These are phyloP conservation scores for Asclepias syriaca DNA, from an alignment of 257 asterid species.

Conservation along the genomic window DNA sequence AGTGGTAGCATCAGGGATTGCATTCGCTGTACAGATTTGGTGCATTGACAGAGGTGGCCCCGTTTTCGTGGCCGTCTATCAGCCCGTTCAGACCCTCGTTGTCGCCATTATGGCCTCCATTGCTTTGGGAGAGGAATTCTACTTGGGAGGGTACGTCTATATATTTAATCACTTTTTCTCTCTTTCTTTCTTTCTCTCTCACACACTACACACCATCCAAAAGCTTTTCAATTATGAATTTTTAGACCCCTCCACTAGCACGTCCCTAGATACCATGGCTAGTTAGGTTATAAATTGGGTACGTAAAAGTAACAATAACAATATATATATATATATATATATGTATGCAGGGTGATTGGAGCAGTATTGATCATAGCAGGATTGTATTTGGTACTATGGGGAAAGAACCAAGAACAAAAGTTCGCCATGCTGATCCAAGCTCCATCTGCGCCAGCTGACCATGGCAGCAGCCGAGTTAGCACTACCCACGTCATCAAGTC, in stretches of 20 bases:
- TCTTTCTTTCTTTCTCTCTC: not conserved
- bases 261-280: not conserved
- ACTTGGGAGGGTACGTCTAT: slow-evolving; percentile 71
- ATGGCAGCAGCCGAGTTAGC: slow-evolving; percentile 24
- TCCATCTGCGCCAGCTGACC: slow-evolving; percentile 40
- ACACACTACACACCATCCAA: not conserved
- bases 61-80: slow-evolving; percentile 96
- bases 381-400: slow-evolving; percentile 89
- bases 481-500: slow-evolving; percentile 45
- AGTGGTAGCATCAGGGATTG: slow-evolving; percentile 97
- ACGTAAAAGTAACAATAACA: not conserved
- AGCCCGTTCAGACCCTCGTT: slow-evolving; percentile 98
- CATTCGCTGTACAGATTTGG: slow-evolving; percentile 99
- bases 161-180: too few relatives aligned
- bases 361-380: slow-evolving; percentile 82
- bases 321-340: not conserved
- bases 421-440: slow-evolving; percentile 30
- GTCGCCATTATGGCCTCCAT: slow-evolving; percentile 82
- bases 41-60: slow-evolving; percentile 99
- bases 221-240: slow-evolving; percentile 19
- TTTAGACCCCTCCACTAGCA: slow-evolving; percentile 21
- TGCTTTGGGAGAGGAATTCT: slow-evolving; percentile 79
- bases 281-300: not conserved
- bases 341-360: slow-evolving; percentile 65
- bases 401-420: slow-evolving; percentile 80